Evolutionary conservation across 495 filamentous ascomycete genomes (phyloP).

Genomic region (Aspergillus sclerotioniger): DNA sequence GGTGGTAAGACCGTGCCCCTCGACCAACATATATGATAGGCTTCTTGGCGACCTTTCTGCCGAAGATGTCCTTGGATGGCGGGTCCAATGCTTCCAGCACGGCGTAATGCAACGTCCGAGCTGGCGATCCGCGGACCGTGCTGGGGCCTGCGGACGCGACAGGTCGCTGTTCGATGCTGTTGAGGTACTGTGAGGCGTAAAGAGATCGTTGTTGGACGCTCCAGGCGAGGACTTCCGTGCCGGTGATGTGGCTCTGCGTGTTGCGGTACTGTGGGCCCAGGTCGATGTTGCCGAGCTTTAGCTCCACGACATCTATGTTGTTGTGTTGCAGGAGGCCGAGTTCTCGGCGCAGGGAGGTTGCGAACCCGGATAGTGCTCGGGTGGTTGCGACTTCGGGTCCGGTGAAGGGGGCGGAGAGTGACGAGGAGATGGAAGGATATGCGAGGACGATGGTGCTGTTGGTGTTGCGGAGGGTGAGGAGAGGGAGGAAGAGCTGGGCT

Average conservation of each 20-base stretch:
- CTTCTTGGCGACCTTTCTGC: slow-evolving; percentile 36
- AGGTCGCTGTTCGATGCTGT: slow-evolving; percentile 44
- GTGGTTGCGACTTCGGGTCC: slow-evolving; percentile 76
- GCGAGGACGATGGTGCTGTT: slow-evolving; percentile 69
- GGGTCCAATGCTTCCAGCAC: slow-evolving; percentile 81
- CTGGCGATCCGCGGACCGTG: slow-evolving; percentile 58
- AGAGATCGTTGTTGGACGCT: slow-evolving; percentile 49
- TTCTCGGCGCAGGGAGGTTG: slow-evolving; percentile 71
- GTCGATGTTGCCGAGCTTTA: slow-evolving; percentile 88
- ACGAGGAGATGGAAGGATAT: slow-evolving; percentile 80
- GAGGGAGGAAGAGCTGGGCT: slow-evolving; percentile 80
- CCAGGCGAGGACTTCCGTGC: slow-evolving; percentile 66
- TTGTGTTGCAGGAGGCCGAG: slow-evolving; percentile 48
- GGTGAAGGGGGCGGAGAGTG: slow-evolving; percentile 79
- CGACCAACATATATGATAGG: slow-evolving; percentile 71
- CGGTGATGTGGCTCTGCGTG: slow-evolving; percentile 43
- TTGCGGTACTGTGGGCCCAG: slow-evolving; percentile 44
- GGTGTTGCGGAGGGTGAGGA: slow-evolving; percentile 56
- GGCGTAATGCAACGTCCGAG: slow-evolving; percentile 75
- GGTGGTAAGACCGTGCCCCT: slow-evolving; percentile 77
- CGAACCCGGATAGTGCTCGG: slow-evolving; percentile 77
- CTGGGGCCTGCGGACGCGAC: slow-evolving; percentile 42
- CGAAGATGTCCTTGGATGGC: slow-evolving; percentile 36
- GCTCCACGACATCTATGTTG: slow-evolving; percentile 72
- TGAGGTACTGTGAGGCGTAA: slow-evolving; percentile 43